Evolutionary conservation across 192 early-diverging fungal genomes (phyloP), one percentile per base, ranked within the genome.

Genomic region (Backusella psychrophila): DNA sequence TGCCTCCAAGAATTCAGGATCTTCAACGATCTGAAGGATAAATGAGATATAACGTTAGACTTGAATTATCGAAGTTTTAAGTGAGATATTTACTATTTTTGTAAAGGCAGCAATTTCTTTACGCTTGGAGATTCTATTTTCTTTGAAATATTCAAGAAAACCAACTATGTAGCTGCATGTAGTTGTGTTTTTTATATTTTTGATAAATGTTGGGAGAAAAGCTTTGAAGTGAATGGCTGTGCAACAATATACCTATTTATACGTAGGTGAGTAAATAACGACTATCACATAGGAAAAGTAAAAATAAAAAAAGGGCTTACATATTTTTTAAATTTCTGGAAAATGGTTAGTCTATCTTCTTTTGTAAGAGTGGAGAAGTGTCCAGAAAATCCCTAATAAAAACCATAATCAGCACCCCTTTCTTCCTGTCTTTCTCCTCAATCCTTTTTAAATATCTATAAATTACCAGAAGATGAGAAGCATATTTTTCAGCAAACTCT

Each of bases 1-100:
- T 38, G 44, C 73, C n/a, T 75, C 49, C 14, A 85, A 71, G 8
- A 82, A 76, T 5, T 78, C 56, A 39, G 67, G 72, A 49, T 79
- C 75, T 23, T n/a, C 70, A 14, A 79, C 67, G 33, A 85, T 49
- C 77, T 83, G 66, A 49, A 19, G 53, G 17, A 23, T 33, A 33
- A 33, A 23, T 75, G 75, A 8, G 11, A 44, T 42, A 44, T 36
- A 4, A 41, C 1, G 73, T 74, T 65, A 65, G 12, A 42, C 19
- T 42, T 41, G 9, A 15, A 1, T 15, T 49, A 6, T 17, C 23
- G 19, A 0, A 31, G 23, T 66, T 41, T 66, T 23, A 8, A 46
- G 4, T 69, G 33, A 29, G 11, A 39, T 33, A 39, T 65, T 67
- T 75, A 75, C 74, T 15, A 44, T 67, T 15, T 66, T 35, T 34